These are phyloP conservation scores for Wickerhamomyces pijperi DNA, from an alignment of 805 yeast species.

Conservation along the genomic window DNA sequence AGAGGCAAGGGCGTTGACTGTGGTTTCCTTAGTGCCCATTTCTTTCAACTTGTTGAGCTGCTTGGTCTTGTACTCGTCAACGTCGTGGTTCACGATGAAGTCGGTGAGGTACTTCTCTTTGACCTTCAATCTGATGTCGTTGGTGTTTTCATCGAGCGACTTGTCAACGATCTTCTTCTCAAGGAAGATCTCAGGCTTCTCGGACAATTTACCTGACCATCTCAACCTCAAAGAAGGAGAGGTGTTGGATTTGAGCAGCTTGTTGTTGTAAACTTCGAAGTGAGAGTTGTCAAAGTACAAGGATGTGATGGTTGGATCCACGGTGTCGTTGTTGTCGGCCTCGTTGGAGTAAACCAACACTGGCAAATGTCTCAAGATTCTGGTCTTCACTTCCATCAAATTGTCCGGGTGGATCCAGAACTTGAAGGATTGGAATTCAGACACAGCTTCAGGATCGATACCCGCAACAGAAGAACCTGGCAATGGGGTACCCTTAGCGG, in stretches of 20 bases:
- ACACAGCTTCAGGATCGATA: constrained; percentile 17
- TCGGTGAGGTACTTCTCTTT: constrained; percentile 77
- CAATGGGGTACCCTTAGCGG: constrained; percentile 6
- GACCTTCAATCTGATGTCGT: constrained; percentile 54
- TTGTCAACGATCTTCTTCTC: constrained; percentile 70
- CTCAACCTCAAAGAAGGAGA: constrained; percentile 74
- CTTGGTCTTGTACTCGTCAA: constrained; percentile 32
- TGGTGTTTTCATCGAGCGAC: constrained; percentile 37
- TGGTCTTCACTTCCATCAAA: constrained; percentile 94
- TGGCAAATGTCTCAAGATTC: constrained; percentile 86
- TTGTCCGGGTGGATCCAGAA: constrained; percentile 98
- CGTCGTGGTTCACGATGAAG: constrained; percentile 46
- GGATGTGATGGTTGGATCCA: constrained; percentile 79
- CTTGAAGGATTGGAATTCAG: constrained; percentile 53
- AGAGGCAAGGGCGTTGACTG: constrained; percentile 38
- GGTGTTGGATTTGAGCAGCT: constrained; percentile 55
- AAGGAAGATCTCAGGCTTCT: constrained; percentile 66
- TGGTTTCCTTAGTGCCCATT: constrained; percentile 42
- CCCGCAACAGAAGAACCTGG: constrained; percentile 15
- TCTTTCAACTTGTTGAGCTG: constrained; percentile 51
- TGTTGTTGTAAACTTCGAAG: constrained; percentile 80
- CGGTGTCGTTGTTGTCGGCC: constrained; percentile 28
- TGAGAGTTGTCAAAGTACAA: constrained; percentile 77
- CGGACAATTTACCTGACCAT: constrained; percentile 79
- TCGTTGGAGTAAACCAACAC: constrained; percentile 61